Base-by-base conservation (phyloP, 108 stramenopile genomes). In the Hondaea fermentalgiana region DNA sequence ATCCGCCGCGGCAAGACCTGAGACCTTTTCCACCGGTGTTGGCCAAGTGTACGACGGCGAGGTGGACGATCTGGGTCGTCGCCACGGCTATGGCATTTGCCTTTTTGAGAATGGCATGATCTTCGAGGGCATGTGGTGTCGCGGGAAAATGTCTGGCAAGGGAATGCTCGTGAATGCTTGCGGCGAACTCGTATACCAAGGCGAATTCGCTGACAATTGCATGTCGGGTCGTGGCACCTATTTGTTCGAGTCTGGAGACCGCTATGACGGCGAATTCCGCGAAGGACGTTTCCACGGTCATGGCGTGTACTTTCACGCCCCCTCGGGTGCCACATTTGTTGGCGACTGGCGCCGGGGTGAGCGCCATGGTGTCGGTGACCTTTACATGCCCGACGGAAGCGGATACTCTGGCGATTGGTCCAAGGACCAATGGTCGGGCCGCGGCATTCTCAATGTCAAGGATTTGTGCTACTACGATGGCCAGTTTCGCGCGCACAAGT, bases 321-420 rank as follows among this genome's bases (percentile, higher is more conserved):
- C 8, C 49, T n/a, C 72, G 0, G 89, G 64, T 21, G n/a, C n/a
- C 55, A 57, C 35, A 8, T 89, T 60, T 53, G 53, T n/a, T 0
- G 89, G 89, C 23, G 89, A 89, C 19, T 89, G 89, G 89, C 55
- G 57, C 57, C 76, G 83, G 8, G 83, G 83, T 55, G n/a, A 23
- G 28, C 69, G 89, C 14, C 76, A 76, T 55, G 89, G 89, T n/a
- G 16, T 10, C 5, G 89, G 89, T 10, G 28, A 23, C n/a, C 83
- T 89, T 6, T 23, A n/a, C 21, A 57, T 57, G 83, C 23, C 72
- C 21, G 89, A 89, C 58, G 76, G 76, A 5, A 87, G 72, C 44
- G 57, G n/a, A 16, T 89, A 89, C 58, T 53, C 53, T 5, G 89
- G 89, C 28, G 89, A 89, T 17, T 89, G 89, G 89, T 55, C 57